Conservation (phyloP, 169 alveolate genomes). For the Plasmodium adleri region DNA sequence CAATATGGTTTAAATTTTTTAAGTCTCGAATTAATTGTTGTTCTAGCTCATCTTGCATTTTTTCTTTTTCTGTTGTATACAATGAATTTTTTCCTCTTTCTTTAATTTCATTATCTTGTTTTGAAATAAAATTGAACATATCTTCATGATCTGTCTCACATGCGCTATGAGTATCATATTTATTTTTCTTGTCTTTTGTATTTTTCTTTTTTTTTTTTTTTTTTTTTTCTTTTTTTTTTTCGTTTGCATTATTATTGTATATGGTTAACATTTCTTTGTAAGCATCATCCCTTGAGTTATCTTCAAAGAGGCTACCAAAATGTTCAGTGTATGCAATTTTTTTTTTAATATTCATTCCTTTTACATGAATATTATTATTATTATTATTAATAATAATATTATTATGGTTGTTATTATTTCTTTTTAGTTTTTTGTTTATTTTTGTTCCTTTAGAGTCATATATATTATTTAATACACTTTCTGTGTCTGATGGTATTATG, state of each 20-base stretch:
- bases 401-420: neutral
- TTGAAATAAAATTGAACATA: neutral
- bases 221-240: neutral
- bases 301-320: neutral
- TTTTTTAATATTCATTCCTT: neutral
- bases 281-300: neutral
- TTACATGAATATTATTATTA: neutral
- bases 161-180: no score
- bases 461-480: neutral
- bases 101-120: neutral
- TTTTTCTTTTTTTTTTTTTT: neutral
- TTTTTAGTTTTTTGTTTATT: neutral
- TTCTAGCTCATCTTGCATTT: neutral
- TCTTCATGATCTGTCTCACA: neutral
- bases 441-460: neutral
- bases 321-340: conserved; percentile 1
- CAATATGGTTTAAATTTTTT: neutral
- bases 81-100: neutral
- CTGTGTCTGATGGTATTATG: neutral
- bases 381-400: neutral
- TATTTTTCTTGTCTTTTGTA: neutral
- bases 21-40: neutral
- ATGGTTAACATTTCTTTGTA: neutral
- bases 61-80: neutral
- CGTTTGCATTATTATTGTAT: neutral